phyloP scores from a whole-genome alignment of 129 eudicot genomes.

The Calendula officinalis region DNA sequence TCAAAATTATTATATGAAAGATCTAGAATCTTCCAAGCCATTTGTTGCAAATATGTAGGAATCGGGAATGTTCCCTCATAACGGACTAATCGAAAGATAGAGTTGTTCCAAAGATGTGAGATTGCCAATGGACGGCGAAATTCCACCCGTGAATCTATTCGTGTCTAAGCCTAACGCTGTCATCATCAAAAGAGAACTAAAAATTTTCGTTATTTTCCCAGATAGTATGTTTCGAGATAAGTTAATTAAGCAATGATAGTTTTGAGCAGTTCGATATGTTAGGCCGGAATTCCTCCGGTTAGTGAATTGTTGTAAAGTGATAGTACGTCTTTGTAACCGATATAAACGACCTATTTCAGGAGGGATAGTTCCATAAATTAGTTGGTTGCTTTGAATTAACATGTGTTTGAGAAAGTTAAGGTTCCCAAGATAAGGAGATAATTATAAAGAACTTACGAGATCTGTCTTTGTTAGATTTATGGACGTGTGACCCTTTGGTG shows the following conservation, averaged over 20 bases:
- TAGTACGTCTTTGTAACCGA: not conserved
- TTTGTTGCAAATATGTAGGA: constrained; percentile 7
- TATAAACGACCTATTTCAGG: constrained; percentile 1
- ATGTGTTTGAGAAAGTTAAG: constrained; percentile 24
- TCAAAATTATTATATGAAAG: constrained; percentile 30
- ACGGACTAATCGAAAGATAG: not conserved
- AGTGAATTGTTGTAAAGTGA: constrained; percentile 8
- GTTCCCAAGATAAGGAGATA: constrained; percentile 32
- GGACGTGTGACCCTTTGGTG: constrained; percentile 29
- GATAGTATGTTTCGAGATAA: constrained; percentile 12
- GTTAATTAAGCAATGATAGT: not conserved
- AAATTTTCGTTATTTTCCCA: constrained; percentile 8
- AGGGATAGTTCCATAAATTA: constrained; percentile 23
- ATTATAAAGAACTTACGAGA: constrained; percentile 24
- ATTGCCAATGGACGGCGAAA: constrained; percentile 28
- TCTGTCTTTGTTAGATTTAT: not conserved
- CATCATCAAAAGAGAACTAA: not conserved
- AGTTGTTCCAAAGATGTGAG: constrained; percentile 11
- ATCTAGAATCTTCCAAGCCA: not conserved
- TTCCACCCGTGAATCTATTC: constrained; percentile 19
- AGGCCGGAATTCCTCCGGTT: constrained; percentile 15
- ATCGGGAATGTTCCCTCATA: constrained; percentile 35
- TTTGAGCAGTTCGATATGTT: constrained; percentile 22
- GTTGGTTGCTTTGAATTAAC: no score
- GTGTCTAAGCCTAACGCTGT: not conserved